Percentiles rank a stretch among this genome's conserved stretches.
phyloP scores from a whole-genome alignment of 805 yeast species.

The Blastobotrys americana region DNA sequence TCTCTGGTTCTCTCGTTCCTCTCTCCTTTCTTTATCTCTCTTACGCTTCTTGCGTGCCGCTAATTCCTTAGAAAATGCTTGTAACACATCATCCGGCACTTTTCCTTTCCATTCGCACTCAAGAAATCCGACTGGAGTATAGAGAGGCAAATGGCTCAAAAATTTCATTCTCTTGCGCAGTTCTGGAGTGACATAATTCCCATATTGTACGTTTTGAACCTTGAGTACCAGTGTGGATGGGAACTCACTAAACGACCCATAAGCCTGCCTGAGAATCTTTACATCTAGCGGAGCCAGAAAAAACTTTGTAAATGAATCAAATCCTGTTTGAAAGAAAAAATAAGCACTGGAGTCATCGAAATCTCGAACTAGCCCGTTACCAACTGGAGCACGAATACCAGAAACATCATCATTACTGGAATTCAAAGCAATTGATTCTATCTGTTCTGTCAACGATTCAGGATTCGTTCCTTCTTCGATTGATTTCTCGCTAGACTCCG shows the following conservation, averaged over 20 bases:
- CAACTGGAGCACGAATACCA: not conserved
- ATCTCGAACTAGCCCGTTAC: not conserved
- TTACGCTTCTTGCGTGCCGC: conserved; percentile 19
- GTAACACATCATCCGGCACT: conserved; percentile 24
- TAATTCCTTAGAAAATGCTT: conserved; percentile 23
- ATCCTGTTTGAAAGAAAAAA: conserved; percentile 73
- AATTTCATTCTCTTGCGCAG: conserved; percentile 59
- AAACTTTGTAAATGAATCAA: conserved; percentile 56
- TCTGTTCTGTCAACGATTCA: conserved; percentile 1
- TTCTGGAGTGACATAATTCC: conserved; percentile 55
- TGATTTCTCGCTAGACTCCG: no score
- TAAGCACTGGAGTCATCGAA: conserved; percentile 41
- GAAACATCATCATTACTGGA: not conserved
- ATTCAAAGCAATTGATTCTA: not conserved
- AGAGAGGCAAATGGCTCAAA: conserved; percentile 73
- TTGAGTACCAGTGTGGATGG: conserved; percentile 58
- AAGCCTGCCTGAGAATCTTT: conserved; percentile 58
- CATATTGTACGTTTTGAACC: conserved; percentile 65
- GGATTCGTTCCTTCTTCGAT: conserved; percentile 1
- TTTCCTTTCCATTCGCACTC: conserved; percentile 74
- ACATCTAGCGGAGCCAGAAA: conserved; percentile 76
- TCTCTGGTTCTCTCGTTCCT: conserved; percentile 22
- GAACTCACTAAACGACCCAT: conserved; percentile 53
- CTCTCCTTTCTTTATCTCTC: conserved; percentile 22
- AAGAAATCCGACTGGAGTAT: conserved; percentile 73